Evolutionary conservation across 1,284 basidiomycete genomes (phyloP).

Genomic region (Coriolopsis trogii): DNA sequence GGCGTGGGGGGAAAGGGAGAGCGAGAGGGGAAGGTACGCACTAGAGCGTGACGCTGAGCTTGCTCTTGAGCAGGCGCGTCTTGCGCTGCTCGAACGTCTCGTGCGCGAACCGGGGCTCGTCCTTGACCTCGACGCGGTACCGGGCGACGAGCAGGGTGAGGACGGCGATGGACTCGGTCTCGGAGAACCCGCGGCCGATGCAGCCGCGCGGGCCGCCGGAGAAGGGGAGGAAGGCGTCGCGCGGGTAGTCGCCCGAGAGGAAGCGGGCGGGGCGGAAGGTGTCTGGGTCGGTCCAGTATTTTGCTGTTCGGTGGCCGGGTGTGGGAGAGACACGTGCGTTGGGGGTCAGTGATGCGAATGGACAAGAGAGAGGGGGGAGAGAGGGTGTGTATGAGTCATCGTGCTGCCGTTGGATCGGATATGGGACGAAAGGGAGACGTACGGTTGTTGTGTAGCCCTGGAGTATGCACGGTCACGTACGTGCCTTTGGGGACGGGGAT

Average conservation of each 20-base stretch:
- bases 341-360: not conserved
- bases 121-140: constrained; percentile 30
- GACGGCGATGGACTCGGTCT: constrained; percentile 33
- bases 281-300: constrained; percentile 43
- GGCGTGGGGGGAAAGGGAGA: not conserved
- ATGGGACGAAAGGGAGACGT: constrained; percentile 3
- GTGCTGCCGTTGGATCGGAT: not conserved
- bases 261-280: constrained; percentile 45
- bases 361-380: not conserved
- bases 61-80: constrained; percentile 29
- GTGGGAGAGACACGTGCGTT: not conserved
- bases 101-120: constrained; percentile 34
- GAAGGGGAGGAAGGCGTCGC: constrained; percentile 47
- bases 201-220: constrained; percentile 39
- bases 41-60: constrained; percentile 20
- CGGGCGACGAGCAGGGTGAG: constrained; percentile 24
- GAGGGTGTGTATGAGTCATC: not conserved
- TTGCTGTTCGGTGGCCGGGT: constrained; percentile 30
- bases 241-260: constrained; percentile 40
- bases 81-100: constrained; percentile 35
- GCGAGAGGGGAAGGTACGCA: constrained; percentile 1
- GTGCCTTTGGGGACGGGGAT: constrained; percentile 52
- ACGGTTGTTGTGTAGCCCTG: constrained; percentile 49
- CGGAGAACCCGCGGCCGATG: constrained; percentile 39
- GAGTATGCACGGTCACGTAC: constrained; percentile 41